These are phyloP conservation scores for Fusarium domesticum DNA, from an alignment of 2,329 filamentous ascomycete species.

Conservation along the genomic window DNA sequence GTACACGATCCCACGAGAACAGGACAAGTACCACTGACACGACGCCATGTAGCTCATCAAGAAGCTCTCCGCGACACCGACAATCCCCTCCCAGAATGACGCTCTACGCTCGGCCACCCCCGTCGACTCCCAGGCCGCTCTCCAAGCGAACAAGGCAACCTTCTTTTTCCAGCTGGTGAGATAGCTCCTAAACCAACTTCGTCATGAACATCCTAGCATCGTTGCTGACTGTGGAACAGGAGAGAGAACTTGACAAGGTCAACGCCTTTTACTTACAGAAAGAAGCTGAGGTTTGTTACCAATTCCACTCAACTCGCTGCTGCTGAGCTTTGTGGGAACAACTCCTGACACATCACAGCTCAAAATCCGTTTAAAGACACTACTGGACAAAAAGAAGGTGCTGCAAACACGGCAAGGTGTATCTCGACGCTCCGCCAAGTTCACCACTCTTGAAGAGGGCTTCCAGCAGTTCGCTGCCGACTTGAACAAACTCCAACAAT, in stretches of 20 bases:
- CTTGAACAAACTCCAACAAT: slow-evolving; percentile 96
- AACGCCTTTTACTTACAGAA: slow-evolving; percentile 98
- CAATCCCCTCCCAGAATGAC: slow-evolving; percentile 73
- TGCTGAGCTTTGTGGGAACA: background rate
- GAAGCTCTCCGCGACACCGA: slow-evolving; percentile 89
- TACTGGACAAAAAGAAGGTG: slow-evolving; percentile 92
- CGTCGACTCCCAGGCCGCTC: slow-evolving; percentile 76
- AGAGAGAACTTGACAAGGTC: slow-evolving; percentile 97
- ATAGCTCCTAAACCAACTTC: slow-evolving; percentile 13
- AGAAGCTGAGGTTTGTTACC: slow-evolving; percentile 77
- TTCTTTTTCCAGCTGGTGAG: slow-evolving; percentile 97
- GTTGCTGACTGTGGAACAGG: slow-evolving; percentile 57
- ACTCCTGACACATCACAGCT: slow-evolving; percentile 55
- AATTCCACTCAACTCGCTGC: background rate
- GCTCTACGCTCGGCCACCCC: slow-evolving; percentile 44
- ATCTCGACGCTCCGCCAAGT: slow-evolving; percentile 87
- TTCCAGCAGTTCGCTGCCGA: slow-evolving; percentile 97
- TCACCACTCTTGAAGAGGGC: slow-evolving; percentile 91
- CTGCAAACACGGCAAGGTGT: slow-evolving; percentile 77
- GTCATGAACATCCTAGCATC: slow-evolving; percentile 26
- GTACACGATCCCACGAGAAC: slow-evolving; percentile 15
- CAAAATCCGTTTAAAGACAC: slow-evolving; percentile 85
- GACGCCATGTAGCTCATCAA: slow-evolving; percentile 78
- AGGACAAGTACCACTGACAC: slow-evolving; percentile 21
- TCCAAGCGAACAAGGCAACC: slow-evolving; percentile 96